Base-by-base conservation (phyloP, 768 basidiomycete genomes). In the Melanogaster broomeanus region DNA sequence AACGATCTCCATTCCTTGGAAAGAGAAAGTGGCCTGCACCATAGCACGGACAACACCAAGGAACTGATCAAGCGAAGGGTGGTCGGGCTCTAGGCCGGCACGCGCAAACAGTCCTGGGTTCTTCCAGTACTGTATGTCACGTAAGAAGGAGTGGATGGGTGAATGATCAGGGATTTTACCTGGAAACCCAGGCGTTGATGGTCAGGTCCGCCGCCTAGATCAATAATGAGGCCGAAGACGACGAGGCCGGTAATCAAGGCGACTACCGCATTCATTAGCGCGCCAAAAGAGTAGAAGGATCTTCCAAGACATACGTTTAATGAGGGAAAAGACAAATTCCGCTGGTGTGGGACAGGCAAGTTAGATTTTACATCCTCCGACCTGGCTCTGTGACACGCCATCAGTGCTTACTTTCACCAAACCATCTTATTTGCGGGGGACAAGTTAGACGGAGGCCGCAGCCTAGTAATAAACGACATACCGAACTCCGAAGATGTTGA, bases 401-500 rank as follows among this genome's bases (percentile, higher is more conserved):
- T 25, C 21, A 18, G 10, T 15, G 38, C 74, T 56, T 55, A 80
- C 80, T 72, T 78, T 88, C 86, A 64, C 84, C 85, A 51, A 88
- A 87, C 56, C 77, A 83, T 62, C 80, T 78, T 27, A 12, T 33
- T 35, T 53, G 28, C 45, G 37, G 38, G 43, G 39, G 49, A 25
- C 28, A 42, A 25, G 27, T 18, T 8, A 35, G 41, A n/a, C 24
- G 15, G 45, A 41, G 13, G 15, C 42, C 42, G 16, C 6, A 41
- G 16, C 27, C 13, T 11, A 11, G 25, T 13, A n/a, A 27, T 41
- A 22, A 18, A 42, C 15, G 6, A 43, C 70, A 60, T 61, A 85
- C 73, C 78, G 74, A 18, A 87, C 85, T 55, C 87, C 87, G 58
- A 88, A 82, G 28, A 88, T 75, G 59, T 88, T 88, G 71, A 88